A percentile compares a stretch with the other conserved stretches of the same genome.
These are phyloP conservation scores for Botrytis paeoniae DNA, from an alignment of 2,329 filamentous ascomycete genomes.

Conservation along the genomic window DNA sequence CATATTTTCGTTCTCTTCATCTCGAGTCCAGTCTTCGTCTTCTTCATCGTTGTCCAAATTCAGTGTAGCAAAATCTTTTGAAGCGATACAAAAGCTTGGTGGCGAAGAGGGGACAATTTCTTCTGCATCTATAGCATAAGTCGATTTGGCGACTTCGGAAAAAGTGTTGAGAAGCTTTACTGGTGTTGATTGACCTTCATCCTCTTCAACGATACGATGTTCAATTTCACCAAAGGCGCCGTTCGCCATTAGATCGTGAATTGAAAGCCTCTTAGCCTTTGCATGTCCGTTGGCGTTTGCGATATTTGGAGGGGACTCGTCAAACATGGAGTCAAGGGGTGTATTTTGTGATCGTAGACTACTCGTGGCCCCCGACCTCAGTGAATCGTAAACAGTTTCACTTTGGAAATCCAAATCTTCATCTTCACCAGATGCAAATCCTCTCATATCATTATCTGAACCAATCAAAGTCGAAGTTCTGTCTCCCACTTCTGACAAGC, in stretches of 20 bases:
- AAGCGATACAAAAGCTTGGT: conserved; percentile 36
- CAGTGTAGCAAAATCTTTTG: conserved; percentile 47
- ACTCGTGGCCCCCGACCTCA: conserved; percentile 67
- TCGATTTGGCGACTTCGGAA: conserved; percentile 24
- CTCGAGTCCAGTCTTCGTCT: conserved; percentile 60
- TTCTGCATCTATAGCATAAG: conserved; percentile 24
- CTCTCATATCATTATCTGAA: conserved; percentile 66
- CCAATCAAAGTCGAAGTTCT: conserved; percentile 61
- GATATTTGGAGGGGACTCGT: conserved; percentile 65
- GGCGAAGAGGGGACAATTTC: conserved; percentile 32
- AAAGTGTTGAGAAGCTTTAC: conserved; percentile 28
- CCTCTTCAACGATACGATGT: conserved; percentile 60
- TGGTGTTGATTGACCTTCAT: conserved; percentile 55
- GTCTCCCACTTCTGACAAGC: conserved; percentile 36
- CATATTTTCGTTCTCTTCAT: conserved; percentile 52
- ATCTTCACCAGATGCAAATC: conserved; percentile 66
- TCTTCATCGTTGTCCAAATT: conserved; percentile 56
- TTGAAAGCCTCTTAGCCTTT: conserved; percentile 35
- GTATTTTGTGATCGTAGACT: conserved; percentile 66
- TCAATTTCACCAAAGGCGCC: conserved; percentile 53
- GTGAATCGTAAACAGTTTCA: conserved; percentile 73
- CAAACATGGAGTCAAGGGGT: conserved; percentile 75
- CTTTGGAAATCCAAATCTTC: conserved; percentile 77
- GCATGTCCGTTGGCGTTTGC: conserved; percentile 48
- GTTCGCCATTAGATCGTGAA: conserved; percentile 35